Conservation (phyloP, 1,284 basidiomycete species). For the Takashimella tepidaria region DNA sequence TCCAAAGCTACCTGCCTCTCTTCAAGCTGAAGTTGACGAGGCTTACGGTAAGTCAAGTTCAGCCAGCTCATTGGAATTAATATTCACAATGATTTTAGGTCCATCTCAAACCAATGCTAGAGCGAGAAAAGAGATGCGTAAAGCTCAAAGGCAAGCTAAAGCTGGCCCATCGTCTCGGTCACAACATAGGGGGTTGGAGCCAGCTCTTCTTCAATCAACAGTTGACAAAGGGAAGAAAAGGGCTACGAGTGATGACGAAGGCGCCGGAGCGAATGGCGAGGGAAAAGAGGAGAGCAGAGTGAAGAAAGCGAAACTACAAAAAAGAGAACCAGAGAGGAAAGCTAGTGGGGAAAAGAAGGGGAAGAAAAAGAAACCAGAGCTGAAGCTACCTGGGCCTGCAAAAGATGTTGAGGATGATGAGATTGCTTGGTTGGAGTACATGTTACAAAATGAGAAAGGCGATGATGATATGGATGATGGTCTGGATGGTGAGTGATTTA, state of each 20-base stretch:
- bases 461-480: slow-evolving; percentile 49
- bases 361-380: slow-evolving; percentile 25
- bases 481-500: slow-evolving; percentile 56
- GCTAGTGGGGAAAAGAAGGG: slow-evolving; percentile 18
- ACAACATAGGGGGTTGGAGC: no score
- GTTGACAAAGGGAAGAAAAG: slow-evolving; percentile 8
- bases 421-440: slow-evolving; percentile 69
- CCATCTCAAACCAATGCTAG: neutral
- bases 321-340: slow-evolving; percentile 8
- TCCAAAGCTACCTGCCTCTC: slow-evolving; percentile 34
- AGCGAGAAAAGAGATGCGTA: slow-evolving; percentile 12
- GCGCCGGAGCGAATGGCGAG: no score
- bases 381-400: slow-evolving; percentile 32
- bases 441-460: slow-evolving; percentile 54
- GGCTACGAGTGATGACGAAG: slow-evolving; percentile 1
- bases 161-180: no score
- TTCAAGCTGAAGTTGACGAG: slow-evolving; percentile 35
- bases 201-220: no score
- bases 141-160: slow-evolving; percentile 19
- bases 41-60: slow-evolving; percentile 21
- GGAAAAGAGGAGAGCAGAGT: neutral
- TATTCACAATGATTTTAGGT: slow-evolving; percentile 5
- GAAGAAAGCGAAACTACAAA: slow-evolving; percentile 8
- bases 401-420: slow-evolving; percentile 64
- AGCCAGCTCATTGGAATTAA: neutral